Conservation (phyloP, 129 eudicot species). For the Pittosporum tobira region DNA sequence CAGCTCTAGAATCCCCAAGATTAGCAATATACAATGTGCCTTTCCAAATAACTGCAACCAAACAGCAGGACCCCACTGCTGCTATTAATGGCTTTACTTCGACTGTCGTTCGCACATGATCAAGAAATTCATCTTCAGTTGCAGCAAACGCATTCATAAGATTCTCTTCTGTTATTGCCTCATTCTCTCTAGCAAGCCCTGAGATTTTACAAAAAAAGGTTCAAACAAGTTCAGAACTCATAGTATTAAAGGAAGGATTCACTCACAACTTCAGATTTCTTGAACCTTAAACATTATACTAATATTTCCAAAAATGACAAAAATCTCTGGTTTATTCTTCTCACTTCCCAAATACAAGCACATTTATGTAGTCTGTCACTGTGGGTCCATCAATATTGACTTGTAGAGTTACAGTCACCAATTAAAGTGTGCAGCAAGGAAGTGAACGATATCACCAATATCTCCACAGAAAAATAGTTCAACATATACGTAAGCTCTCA, state of each 20-base stretch:
- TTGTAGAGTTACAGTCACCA: too few relatives aligned
- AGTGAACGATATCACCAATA: too few relatives aligned
- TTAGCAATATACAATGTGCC: constrained; percentile 18
- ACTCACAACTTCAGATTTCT: neutral
- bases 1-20: constrained; percentile 32
- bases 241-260: neutral
- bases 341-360: neutral
- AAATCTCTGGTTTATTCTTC: too few relatives aligned
- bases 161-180: constrained; percentile 2
- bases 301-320: neutral
- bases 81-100: constrained; percentile 1
- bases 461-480: too few relatives aligned
- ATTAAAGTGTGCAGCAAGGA: too few relatives aligned
- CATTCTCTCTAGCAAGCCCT: constrained; percentile 2
- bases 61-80: constrained; percentile 26
- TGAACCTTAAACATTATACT: neutral
- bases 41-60: constrained; percentile 20
- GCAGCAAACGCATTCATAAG: constrained; percentile 8
- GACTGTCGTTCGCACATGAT: neutral
- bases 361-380: too few relatives aligned
- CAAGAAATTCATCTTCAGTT: constrained; percentile 16
- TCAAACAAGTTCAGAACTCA: neutral
- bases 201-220: constrained; percentile 2
- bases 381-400: too few relatives aligned
- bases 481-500: too few relatives aligned